Percentiles rank a stretch among this genome's conserved stretches.
Evolutionary conservation across 306 rosid species (phyloP).

Genomic region (Quercus gilva): DNA sequence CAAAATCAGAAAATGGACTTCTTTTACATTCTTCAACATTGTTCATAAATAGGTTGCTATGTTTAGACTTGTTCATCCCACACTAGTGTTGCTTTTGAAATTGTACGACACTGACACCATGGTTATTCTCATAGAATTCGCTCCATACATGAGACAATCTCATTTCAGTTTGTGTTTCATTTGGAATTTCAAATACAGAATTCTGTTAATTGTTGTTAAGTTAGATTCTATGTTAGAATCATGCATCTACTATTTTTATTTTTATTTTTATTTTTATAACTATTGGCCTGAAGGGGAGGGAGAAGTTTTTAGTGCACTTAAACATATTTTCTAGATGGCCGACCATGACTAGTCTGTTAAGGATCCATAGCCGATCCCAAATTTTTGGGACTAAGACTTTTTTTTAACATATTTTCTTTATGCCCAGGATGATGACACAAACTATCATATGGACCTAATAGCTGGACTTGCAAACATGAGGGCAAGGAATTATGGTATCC

Average conservation of each 20-base stretch:
- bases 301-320: background rate
- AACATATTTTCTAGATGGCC: background rate
- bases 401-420: background rate
- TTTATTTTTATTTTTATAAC: too few species aligned
- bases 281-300: too few species aligned
- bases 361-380: too few species aligned
- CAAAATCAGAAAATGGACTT: background rate
- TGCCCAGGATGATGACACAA: slow-evolving; percentile 38
- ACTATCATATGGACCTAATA: slow-evolving; percentile 39
- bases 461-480: slow-evolving; percentile 42
- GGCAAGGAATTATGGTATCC: slow-evolving; percentile 38
- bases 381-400: too few species aligned
- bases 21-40: background rate
- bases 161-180: background rate
- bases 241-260: background rate
- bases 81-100: background rate
- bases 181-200: background rate
- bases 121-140: background rate
- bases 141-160: background rate
- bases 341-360: too few species aligned
- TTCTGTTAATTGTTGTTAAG: background rate
- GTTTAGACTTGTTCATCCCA: background rate
- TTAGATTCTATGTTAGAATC: background rate
- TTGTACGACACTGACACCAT: background rate
- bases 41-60: background rate